Base-by-base conservation (phyloP, 495 filamentous ascomycete genomes). In the Talaromyces stipitatus region DNA sequence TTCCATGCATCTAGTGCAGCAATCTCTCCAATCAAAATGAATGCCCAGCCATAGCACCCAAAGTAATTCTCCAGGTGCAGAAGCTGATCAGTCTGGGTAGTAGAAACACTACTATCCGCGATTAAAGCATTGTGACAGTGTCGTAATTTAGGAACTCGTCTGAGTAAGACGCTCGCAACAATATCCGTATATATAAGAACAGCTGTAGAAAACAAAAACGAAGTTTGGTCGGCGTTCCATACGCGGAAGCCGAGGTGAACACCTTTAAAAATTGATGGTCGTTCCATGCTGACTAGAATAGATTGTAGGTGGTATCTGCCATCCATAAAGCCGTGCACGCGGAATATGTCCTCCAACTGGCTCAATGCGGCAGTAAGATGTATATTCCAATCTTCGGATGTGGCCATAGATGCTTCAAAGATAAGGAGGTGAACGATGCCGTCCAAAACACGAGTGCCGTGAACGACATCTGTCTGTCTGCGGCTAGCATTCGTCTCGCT, bases 31-130 rank as follows among this genome's bases (percentile, higher is more conserved):
- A 47, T 47, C 6, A 47, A 16, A 22, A 1, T 12, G 4, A 47
- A 47, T 22, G 43, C 43, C 43, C 43, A 47, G 18, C 43, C 43
- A 47, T 47, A 47, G 16, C 43, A 47, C 43, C 43, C 43, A 47
- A 47, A 22, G 43, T 47, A 47, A 7, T 47, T 26, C 23, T 47
- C 43, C 43, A 47, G 16, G 23, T 47, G 23, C 10, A 47, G 1
- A 9, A 47, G 3, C 4, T 26, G 12, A 26, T 47, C 11, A 10
- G 18, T 12, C 18, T 47, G 43, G 16, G 6, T 23, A 47, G 38
- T 11, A 43, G 18, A 16, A 16, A 4, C 2, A 7, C 43, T 47
- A 23, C 43, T 47, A 20, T 23, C 23, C 16, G 10, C 23, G 43
- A 47, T 47, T 16, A 47, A 10, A 8, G 43, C 43, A 20, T 47